Evolutionary conservation across 306 rosid species (phyloP).

Genomic region (Acacia confusa): DNA sequence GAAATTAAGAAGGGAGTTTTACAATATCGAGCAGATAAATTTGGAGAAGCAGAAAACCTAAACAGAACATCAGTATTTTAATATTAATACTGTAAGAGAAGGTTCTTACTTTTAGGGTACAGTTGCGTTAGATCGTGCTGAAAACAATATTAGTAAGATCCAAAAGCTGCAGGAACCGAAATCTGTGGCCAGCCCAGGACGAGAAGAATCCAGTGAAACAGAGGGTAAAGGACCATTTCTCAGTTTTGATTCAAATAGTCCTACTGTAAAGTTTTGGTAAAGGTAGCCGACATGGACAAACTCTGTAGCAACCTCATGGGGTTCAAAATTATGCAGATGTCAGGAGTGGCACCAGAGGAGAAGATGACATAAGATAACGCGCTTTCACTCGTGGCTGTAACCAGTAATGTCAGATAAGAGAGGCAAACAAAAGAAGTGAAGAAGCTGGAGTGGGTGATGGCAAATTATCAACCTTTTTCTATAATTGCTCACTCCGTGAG

Average conservation of each 20-base stretch:
- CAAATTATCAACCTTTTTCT: background rate
- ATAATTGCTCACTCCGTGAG: background rate
- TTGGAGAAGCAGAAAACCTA: background rate
- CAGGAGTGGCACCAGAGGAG: background rate
- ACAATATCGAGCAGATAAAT: background rate
- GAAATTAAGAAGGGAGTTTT: background rate
- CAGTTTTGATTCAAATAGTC: background rate
- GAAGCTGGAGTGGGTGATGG: background rate
- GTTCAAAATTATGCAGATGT: background rate
- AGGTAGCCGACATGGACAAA: background rate
- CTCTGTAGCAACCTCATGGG: background rate
- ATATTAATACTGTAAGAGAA: background rate
- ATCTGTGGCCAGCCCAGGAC: background rate
- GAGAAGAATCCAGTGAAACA: background rate
- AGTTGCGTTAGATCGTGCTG: background rate
- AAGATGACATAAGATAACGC: background rate
- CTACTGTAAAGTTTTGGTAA: background rate
- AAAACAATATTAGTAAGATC: background rate
- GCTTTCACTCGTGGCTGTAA: constrained; percentile 1
- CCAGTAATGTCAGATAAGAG: background rate
- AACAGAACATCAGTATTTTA: background rate
- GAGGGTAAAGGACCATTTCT: background rate
- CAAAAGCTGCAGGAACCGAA: background rate
- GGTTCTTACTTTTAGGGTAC: background rate
- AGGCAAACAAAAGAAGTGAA: background rate